Conservation (phyloP, 1,284 basidiomycete species). For the Rhodotorula sp. region DNA sequence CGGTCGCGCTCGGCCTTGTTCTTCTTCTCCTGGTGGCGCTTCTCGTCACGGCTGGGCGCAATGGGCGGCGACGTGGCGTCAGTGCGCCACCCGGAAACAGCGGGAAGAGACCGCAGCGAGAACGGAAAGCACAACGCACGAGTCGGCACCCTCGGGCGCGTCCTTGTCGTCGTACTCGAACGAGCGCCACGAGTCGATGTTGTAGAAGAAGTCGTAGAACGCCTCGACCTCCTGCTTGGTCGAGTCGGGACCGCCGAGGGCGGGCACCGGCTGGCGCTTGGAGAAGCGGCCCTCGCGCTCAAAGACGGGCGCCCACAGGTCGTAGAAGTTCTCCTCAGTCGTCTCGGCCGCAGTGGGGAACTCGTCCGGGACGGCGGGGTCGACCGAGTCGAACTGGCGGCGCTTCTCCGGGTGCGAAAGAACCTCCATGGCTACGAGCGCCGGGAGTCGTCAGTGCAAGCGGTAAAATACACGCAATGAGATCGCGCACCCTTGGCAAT, state of each 20-base stretch:
- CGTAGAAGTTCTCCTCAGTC: conserved; percentile 69
- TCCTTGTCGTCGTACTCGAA: conserved; percentile 99
- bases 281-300: conserved; percentile 91
- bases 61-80: neutral
- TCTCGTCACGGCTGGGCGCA: conserved; percentile 81
- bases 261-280: conserved; percentile 80
- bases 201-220: conserved; percentile 99
- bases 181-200: conserved; percentile 97
- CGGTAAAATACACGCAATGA: no score
- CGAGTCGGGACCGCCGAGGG: conserved; percentile 71
- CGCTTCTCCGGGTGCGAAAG: conserved; percentile 83
- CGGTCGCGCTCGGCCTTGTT: conserved; percentile 95
- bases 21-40: conserved; percentile 99
- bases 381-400: conserved; percentile 95
- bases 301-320: conserved; percentile 73
- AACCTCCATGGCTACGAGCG: conserved; percentile 73
- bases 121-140: conserved; percentile 58
- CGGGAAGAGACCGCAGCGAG: no score
- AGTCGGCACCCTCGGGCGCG: conserved; percentile 95
- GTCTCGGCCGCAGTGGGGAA: conserved; percentile 64
- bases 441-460: no score
- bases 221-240: conserved; percentile 80
- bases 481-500: conserved; percentile 81
- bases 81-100: neutral
- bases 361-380: conserved; percentile 80